Conservation (phyloP, 345 rosid genomes). For the Brassica rapa region DNA sequence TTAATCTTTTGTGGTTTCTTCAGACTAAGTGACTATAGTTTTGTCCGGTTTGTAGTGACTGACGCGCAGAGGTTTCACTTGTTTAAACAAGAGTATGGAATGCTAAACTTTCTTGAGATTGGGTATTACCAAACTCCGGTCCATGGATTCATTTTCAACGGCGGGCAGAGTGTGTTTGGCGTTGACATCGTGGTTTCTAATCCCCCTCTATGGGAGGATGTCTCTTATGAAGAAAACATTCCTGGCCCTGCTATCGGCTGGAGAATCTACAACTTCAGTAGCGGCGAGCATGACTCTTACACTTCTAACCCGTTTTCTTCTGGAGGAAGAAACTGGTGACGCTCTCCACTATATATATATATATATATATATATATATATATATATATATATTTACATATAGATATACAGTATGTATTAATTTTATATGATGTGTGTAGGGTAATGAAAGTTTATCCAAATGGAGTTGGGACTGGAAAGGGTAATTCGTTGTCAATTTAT, state of each 20-base stretch:
- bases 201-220: not conserved
- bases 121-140: not conserved
- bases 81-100: not conserved
- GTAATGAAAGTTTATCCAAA: not conserved
- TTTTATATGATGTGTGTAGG: not conserved
- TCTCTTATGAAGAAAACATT: not conserved
- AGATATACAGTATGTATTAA: not conserved
- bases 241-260: not conserved
- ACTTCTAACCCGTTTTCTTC: conserved; percentile 2
- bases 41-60: not conserved
- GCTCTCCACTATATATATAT: not conserved
- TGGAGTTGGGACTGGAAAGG: not conserved
- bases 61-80: conserved; percentile 2
- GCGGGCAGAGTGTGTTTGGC: conserved; percentile 2
- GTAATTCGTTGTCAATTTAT: not conserved
- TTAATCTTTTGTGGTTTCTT: not conserved
- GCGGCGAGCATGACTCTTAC: not conserved
- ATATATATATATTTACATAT: not conserved
- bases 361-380: not conserved
- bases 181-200: not conserved
- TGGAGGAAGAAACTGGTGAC: not conserved
- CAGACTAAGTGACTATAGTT: not conserved
- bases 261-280: not conserved
- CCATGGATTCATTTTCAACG: not conserved
- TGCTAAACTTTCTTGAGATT: not conserved